These are phyloP conservation scores for Boletus sp. DNA, from an alignment of 768 basidiomycete species.

Conservation along the genomic window DNA sequence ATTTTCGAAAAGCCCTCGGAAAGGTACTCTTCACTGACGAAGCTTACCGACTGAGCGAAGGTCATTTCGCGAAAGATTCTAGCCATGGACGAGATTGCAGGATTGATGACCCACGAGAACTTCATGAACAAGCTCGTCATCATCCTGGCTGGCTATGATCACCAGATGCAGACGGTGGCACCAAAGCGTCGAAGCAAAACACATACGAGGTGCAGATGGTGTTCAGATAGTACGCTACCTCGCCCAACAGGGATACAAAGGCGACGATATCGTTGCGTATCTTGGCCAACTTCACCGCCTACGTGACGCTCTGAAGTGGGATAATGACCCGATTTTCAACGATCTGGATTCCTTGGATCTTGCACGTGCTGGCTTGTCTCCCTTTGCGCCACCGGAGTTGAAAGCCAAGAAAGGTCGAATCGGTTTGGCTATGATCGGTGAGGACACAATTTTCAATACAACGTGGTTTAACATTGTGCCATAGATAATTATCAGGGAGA, in stretches of 20 bases:
- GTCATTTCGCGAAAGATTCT: conserved; percentile 69
- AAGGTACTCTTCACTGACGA: conserved; percentile 73
- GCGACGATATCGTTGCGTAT: conserved; percentile 60
- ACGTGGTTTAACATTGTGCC: neutral
- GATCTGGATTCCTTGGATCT: conserved; percentile 62
- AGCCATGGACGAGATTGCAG: conserved; percentile 71
- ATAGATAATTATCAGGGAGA: conserved; percentile 77
- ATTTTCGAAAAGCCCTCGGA: conserved; percentile 23
- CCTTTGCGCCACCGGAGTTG: conserved; percentile 32
- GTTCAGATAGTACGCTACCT: conserved; percentile 33
- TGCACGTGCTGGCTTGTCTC: conserved; percentile 48
- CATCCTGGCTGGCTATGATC: conserved; percentile 71
- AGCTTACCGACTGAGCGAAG: conserved; percentile 62
- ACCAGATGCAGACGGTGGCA: conserved; percentile 50
- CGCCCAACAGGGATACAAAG: conserved; percentile 62
- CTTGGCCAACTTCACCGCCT: neutral
- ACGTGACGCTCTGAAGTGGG: too few species aligned
- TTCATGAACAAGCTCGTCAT: conserved; percentile 63
- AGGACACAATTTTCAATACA: neutral
- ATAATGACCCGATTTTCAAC: conserved; percentile 42
- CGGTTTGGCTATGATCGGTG: conserved; percentile 66
- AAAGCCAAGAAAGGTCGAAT: conserved; percentile 40
- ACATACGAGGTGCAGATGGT: conserved; percentile 59
- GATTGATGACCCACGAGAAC: conserved; percentile 55
- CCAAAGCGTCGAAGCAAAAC: conserved; percentile 62